Percentiles rank a stretch among this genome's conserved stretches.
Evolutionary conservation across 176 grass and related monocot species (phyloP).

Genomic region (Rhynchospora breviuscula): DNA sequence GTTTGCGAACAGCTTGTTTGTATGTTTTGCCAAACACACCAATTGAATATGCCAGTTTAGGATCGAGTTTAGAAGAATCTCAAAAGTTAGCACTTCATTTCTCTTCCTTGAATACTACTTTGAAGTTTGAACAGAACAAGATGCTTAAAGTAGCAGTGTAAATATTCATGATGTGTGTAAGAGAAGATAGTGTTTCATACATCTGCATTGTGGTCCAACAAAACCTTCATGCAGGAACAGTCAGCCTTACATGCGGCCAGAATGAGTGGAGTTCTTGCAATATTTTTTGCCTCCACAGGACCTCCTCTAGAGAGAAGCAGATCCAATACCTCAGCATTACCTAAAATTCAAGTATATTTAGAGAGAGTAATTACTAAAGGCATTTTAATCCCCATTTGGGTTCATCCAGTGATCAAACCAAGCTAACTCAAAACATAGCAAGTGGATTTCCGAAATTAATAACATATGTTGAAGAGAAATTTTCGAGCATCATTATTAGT

Average conservation of each 20-base stretch:
- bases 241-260: background rate
- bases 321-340: background rate
- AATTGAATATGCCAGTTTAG: background rate
- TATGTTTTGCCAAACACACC: no score
- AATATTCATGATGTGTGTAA: background rate
- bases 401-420: background rate
- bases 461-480: no score
- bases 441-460: no score
- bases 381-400: background rate
- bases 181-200: background rate
- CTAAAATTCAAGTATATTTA: background rate
- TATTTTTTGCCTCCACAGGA: background rate
- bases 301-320: constrained; percentile 1
- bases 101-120: no score
- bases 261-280: constrained; percentile 3
- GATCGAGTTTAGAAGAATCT: background rate
- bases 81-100: background rate
- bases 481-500: no score
- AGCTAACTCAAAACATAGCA: background rate
- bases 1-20: no score
- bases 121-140: no score
- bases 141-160: background rate
- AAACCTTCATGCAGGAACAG: background rate
- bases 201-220: constrained; percentile 8
- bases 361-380: background rate